Percentiles rank a stretch among this genome's conserved stretches.
Conservation (phyloP, 805 yeast genomes). For the Torulaspora microellipsoides region DNA sequence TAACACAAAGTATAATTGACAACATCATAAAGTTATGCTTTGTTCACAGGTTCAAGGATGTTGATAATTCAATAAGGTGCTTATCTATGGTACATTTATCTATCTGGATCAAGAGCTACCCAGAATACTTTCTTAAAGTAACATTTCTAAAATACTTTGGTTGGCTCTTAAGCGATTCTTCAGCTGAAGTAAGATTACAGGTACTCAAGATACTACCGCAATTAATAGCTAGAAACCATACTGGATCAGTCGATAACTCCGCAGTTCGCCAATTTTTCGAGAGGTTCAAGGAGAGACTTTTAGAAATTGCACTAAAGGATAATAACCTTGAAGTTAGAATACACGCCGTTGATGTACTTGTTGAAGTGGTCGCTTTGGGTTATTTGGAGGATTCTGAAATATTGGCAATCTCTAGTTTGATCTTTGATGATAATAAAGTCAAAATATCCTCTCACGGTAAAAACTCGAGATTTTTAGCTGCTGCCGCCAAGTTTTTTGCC, state of each 20-base stretch:
- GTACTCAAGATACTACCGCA: slow-evolving; percentile 50
- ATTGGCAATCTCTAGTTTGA: slow-evolving; percentile 39
- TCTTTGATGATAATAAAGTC: slow-evolving; percentile 38
- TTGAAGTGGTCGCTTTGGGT: slow-evolving; percentile 54
- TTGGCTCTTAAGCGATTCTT: slow-evolving; percentile 76
- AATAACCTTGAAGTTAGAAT: slow-evolving; percentile 51
- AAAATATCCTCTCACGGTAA: slow-evolving; percentile 31
- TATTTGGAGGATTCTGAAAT: slow-evolving; percentile 59
- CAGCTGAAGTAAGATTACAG: slow-evolving; percentile 56
- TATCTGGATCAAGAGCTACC: slow-evolving; percentile 66
- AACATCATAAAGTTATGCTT: slow-evolving; percentile 67
- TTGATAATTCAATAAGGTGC: slow-evolving; percentile 64
- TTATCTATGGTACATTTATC: slow-evolving; percentile 63
- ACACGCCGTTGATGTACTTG: slow-evolving; percentile 47
- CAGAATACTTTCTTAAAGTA: slow-evolving; percentile 66
- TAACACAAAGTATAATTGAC: slow-evolving; percentile 51
- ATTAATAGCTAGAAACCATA: slow-evolving; percentile 42
- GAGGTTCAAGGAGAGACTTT: slow-evolving; percentile 58
- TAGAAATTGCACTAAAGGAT: slow-evolving; percentile 58
- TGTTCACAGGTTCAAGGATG: slow-evolving; percentile 74
- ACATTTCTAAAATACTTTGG: slow-evolving; percentile 74
- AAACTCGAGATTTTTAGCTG: slow-evolving; percentile 35
- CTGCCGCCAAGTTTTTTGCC: slow-evolving; percentile 53
- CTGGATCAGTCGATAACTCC: slow-evolving; percentile 41
- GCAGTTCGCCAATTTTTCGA: slow-evolving; percentile 78